phyloP scores from a whole-genome alignment of 2,329 filamentous ascomycete species.

The Alternaria angustiovoidea region DNA sequence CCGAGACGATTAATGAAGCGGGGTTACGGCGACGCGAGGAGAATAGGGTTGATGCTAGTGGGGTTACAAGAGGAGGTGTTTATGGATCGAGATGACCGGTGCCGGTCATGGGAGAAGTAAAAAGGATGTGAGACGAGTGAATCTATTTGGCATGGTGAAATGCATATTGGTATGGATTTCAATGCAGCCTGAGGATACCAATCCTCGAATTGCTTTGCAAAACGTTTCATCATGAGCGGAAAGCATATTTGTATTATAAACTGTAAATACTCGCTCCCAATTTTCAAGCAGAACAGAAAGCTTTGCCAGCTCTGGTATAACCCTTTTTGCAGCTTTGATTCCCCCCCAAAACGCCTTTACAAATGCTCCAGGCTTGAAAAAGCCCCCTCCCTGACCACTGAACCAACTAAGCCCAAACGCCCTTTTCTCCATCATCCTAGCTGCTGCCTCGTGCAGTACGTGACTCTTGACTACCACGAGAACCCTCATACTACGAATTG shows the following conservation, averaged over 20 bases:
- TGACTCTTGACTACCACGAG: no score
- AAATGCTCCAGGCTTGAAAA: conserved; percentile 15
- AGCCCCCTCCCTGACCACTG: neutral
- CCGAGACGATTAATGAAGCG: conserved; percentile 9
- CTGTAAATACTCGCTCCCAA: conserved; percentile 10
- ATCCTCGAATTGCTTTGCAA: no score
- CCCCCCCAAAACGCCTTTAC: conserved; percentile 18
- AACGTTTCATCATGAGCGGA: neutral
- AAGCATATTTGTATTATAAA: conserved; percentile 24
- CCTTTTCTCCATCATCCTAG: neutral
- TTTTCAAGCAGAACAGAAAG: neutral
- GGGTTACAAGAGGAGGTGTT: conserved; percentile 29
- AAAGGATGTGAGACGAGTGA: neutral
- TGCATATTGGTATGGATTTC: neutral
- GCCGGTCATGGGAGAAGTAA: no score
- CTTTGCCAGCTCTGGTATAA: conserved; percentile 38
- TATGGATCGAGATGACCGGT: conserved; percentile 12
- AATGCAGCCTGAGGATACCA: no score
- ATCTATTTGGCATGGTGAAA: neutral
- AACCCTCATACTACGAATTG: neutral
- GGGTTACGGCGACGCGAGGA: conserved; percentile 22
- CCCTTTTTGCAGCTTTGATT: neutral
- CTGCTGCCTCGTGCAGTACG: neutral
- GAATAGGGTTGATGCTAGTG: conserved; percentile 28
- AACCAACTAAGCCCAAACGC: conserved; percentile 2